These are phyloP conservation scores for Lophium mytilinum DNA, from an alignment of 495 filamentous ascomycete species.

Conservation along the genomic window DNA sequence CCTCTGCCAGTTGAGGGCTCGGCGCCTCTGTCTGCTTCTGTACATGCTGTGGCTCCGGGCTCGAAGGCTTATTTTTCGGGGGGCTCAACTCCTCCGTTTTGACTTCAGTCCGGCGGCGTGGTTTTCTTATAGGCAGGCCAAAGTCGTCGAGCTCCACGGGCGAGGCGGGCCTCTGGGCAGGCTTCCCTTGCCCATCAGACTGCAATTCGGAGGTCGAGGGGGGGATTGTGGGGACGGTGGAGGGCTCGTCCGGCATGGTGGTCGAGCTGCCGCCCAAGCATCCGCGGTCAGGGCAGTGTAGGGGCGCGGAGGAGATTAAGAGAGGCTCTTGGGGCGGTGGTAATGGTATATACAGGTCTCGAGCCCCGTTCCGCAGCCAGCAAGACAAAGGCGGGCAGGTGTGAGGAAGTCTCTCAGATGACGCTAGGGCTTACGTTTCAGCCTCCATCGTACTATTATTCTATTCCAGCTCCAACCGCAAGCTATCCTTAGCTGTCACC, in stretches of 20 bases:
- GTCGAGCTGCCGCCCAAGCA: slow-evolving; percentile 5
- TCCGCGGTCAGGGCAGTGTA: not conserved
- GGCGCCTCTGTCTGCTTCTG: not conserved
- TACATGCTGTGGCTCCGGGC: not conserved
- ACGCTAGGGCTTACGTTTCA: no score
- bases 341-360: no score
- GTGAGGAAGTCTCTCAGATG: no score
- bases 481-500: not conserved
- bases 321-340: no score
- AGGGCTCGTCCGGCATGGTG: slow-evolving; percentile 23
- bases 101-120: slow-evolving; percentile 5
- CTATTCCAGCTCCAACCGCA: not conserved
- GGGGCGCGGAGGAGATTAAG: no score
- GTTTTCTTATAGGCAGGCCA: slow-evolving; percentile 29
- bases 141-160: slow-evolving; percentile 31
- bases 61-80: not conserved
- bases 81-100: slow-evolving; percentile 11
- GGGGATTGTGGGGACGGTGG: slow-evolving; percentile 4
- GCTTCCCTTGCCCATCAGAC: not conserved
- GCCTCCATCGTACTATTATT: no score
- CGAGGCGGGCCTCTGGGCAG: not conserved
- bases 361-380: no score
- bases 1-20: not conserved
- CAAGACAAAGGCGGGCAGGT: no score
- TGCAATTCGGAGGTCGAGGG: slow-evolving; percentile 5